Base-by-base conservation (phyloP, 2,329 filamentous ascomycete genomes). In the Stemphylium vesicarium region DNA sequence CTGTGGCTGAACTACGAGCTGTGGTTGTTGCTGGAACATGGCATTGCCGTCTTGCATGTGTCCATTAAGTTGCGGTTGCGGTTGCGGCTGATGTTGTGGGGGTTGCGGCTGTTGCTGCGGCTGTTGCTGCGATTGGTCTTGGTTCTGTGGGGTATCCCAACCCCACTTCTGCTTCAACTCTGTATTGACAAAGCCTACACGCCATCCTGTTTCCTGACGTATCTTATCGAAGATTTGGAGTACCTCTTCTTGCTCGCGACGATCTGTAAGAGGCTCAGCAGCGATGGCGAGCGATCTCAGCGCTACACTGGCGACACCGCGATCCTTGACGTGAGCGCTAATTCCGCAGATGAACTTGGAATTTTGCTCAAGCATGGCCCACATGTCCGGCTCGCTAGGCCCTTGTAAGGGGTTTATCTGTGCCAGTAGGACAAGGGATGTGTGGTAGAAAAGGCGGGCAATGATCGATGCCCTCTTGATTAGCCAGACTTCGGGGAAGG, bases 261-360 rank as follows among this genome's bases (percentile, higher is more conserved):
- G 81, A 47, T 86, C 82, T 0, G 84, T 85, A 4, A 98, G 80
- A 45, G 88, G 88, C 65, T 90, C 86, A 6, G 89, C 89, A 2
- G 91, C 91, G 50, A 95, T 88, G 35, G 88, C 87, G 6, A 97
- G 81, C 31, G 89, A 92, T 9, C 90, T 88, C 35, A 95, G 85
- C 2, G 91, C 91, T 9, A 96, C 87, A 44, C 86, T 89, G 9
- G 89, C 87, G 29, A 96, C 86, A 24, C 90, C 91, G 22, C 84
- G 83, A 70, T 96, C 92, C 66, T 92, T 90, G 46, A 89, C 87
- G 70, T 96, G 92, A 2, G 91, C 90, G 20, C 91, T 87, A 58
- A 98, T 96, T 12, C 94, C 94, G 70, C 93, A 97, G 20, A 96
- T 88, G 71, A 93, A 88, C 63, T 90, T 88, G 0, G 92, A 89